Evolutionary conservation across 2,329 filamentous ascomycete genomes (phyloP).

Genomic region (Nigrospora sphaerica): DNA sequence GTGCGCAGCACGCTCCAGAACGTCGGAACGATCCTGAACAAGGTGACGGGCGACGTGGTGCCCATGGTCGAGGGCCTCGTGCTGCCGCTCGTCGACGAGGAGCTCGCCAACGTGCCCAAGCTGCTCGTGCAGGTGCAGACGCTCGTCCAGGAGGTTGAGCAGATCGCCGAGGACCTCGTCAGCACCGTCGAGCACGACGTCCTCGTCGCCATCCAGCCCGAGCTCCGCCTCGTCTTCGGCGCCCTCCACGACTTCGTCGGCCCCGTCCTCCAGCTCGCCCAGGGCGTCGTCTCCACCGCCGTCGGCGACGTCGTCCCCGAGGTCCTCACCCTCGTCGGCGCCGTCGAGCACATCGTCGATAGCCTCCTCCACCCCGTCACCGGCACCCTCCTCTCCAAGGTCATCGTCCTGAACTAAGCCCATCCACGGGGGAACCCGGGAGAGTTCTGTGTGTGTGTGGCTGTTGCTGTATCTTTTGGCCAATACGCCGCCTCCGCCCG

Average conservation of each 20-base stretch:
- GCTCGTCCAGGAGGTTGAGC: constrained; percentile 14
- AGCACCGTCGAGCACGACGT: constrained; percentile 13
- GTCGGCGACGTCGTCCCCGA: constrained; percentile 10
- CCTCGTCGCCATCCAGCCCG: constrained; percentile 13
- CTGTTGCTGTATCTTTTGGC: no score
- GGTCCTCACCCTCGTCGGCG: constrained; percentile 10
- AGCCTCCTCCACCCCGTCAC: constrained; percentile 9
- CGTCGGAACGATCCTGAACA: constrained; percentile 13
- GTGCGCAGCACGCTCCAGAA: constrained; percentile 14
- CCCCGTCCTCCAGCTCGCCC: constrained; percentile 14
- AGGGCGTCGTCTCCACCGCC: constrained; percentile 9
- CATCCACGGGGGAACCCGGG: constrained; percentile 5
- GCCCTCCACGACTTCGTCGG: constrained; percentile 13
- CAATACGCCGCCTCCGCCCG: no score
- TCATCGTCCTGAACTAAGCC: neutral
- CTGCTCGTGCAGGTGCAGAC: constrained; percentile 13
- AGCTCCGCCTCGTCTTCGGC: constrained; percentile 17
- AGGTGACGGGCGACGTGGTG: constrained; percentile 9
- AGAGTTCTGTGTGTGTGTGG: neutral
- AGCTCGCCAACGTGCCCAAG: constrained; percentile 13
- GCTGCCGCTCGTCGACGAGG: constrained; percentile 11
- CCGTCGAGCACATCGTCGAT: constrained; percentile 8
- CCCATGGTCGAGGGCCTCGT: constrained; percentile 11
- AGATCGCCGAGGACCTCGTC: constrained; percentile 9
- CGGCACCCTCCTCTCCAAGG: constrained; percentile 4